Evolutionary conservation across 2,329 filamentous ascomycete species (phyloP), one percentile per base, ranked within the genome.

Genomic region (Xylaria sp.): DNA sequence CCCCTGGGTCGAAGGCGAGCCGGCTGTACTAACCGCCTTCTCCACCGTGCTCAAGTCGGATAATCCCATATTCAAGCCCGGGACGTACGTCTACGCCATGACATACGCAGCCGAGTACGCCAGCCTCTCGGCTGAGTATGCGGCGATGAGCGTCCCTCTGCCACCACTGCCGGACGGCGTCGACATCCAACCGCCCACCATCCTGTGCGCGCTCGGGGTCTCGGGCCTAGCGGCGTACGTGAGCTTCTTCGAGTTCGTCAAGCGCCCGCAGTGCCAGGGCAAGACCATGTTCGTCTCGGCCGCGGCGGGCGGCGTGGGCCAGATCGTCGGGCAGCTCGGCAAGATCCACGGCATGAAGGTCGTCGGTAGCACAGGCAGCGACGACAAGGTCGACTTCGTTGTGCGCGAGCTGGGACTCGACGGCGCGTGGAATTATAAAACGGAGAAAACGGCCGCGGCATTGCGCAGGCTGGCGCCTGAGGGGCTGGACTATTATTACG

Each of bases 391-490:
- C 28, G 87, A 91, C 23, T 96, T 89, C 78, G 79, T 87, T 60
- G 76, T 72, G 50, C 80, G 83, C 63, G 82, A 85, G 75, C 81
- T 87, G 1, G 85, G 84, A 9, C 87, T 84, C 72, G 84, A 87
- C 63, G 81, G 72, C 18, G 93, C 90, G 9, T 96, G 95, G 83
- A 96, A 97, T 84, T 97, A 97, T 85, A 95, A 96, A 86, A 94
- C 88, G 72, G 92, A 96, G 82, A 87, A 86, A 72, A 86, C 92
- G 0, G 76, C 80, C 0, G 90, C 90, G 12, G 93, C 92, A 0
- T 84, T 97, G 64, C 80, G 83, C 71, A 85, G 91, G 66, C 84
- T 96, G 20, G 91, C 91, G 0, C 92, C 93, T 0, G 80, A 93
- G 13, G 93, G 93, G 4, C 86, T 97, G 69, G 93, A 97, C 76